These are phyloP conservation scores for Cryptococcus maquisensis DNA, from an alignment of 1,284 basidiomycete genomes.

Conservation along the genomic window DNA sequence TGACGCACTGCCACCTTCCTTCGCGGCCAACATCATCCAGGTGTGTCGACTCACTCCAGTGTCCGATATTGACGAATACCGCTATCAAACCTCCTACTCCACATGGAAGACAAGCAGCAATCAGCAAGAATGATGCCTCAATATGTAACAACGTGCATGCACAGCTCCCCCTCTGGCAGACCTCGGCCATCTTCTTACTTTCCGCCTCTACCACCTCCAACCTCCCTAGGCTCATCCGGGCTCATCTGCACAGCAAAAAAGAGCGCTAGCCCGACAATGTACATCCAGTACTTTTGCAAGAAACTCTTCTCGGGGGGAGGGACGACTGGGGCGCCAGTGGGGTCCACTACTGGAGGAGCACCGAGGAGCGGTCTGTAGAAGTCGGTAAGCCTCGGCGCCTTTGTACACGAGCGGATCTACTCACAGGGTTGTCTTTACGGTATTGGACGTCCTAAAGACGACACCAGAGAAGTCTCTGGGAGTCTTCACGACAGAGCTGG, in stretches of 20 bases:
- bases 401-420: background rate
- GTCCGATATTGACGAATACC: too few species aligned
- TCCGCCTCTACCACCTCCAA: background rate
- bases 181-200: background rate
- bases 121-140: too few species aligned
- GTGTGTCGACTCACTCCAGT: too few species aligned
- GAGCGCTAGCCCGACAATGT: conserved; percentile 59
- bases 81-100: too few species aligned
- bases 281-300: conserved; percentile 85
- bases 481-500: background rate
- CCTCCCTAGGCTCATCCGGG: conserved; percentile 18
- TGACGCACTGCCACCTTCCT: background rate
- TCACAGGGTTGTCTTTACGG: background rate
- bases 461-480: background rate
- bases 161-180: background rate
- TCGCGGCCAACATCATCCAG: background rate
- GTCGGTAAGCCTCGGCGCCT: background rate
- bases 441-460: background rate
- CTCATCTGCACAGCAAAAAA: conserved; percentile 43
- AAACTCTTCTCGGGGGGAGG: conserved; percentile 69
- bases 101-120: too few species aligned
- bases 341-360: conserved; percentile 61
- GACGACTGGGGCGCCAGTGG: conserved; percentile 60
- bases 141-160: background rate
- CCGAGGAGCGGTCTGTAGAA: conserved; percentile 59